Conservation (phyloP, 371 early-diverging fungal species). For the Mortierella sp. region DNA sequence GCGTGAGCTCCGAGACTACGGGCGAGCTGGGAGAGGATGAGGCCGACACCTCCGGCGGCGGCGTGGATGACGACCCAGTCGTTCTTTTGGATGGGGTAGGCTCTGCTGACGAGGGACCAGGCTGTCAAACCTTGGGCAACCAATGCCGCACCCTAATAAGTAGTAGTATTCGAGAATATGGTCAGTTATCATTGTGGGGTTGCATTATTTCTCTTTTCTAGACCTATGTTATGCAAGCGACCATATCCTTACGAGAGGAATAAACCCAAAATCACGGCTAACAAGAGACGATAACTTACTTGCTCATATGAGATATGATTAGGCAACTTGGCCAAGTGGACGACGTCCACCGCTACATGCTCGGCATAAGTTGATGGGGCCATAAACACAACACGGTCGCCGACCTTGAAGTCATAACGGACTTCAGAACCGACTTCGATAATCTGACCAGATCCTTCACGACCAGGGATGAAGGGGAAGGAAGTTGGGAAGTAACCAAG, state of each 20-base stretch:
- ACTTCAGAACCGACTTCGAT: constrained; percentile 80
- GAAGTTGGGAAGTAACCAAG: constrained; percentile 79
- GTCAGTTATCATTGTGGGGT: no score
- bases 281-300: background rate
- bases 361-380: constrained; percentile 80
- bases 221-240: no score
- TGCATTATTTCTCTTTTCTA: background rate
- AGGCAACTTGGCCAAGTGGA: constrained; percentile 64
- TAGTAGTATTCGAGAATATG: constrained; percentile 31
- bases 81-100: no score
- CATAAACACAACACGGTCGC: constrained; percentile 87
- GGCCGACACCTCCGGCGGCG: no score
- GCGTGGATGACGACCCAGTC: no score
- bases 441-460: constrained; percentile 88
- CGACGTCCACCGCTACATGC: constrained; percentile 67
- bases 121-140: no score
- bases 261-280: no score
- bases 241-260: no score
- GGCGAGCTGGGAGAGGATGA: no score
- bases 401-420: constrained; percentile 68
- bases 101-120: no score
- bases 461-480: constrained; percentile 80
- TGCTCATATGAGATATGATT: constrained; percentile 68
- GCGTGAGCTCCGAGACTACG: no score
- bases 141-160: background rate